Conservation (phyloP, 2,329 filamentous ascomycete species). For the Colletotrichum brevisporum region DNA sequence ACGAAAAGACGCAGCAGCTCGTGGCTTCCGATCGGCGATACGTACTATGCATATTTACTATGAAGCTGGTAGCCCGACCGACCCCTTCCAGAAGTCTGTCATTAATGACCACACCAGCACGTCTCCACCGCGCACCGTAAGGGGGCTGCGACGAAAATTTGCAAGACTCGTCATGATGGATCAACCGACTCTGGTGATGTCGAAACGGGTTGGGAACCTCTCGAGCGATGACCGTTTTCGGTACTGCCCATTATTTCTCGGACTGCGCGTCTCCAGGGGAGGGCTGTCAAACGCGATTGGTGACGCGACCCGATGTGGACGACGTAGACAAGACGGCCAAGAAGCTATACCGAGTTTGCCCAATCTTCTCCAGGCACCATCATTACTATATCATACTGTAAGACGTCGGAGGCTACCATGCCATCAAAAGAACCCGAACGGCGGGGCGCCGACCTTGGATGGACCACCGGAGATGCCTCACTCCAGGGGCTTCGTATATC, state of each 20-base stretch:
- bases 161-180: conserved; percentile 11
- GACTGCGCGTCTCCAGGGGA: not conserved
- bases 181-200: conserved; percentile 6
- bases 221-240: not conserved
- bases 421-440: conserved; percentile 4
- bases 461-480: not conserved
- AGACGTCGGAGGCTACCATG: not conserved
- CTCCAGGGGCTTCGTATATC: not conserved
- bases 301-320: conserved; percentile 1
- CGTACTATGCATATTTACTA: not conserved
- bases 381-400: conserved; percentile 4
- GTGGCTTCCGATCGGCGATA: not conserved
- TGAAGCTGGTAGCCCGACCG: not conserved
- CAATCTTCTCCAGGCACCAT: not conserved
- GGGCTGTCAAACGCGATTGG: not conserved
- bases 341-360: not conserved
- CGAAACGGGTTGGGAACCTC: not conserved
- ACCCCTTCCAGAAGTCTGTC: conserved; percentile 24
- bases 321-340: not conserved
- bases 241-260: not conserved
- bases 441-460: not conserved
- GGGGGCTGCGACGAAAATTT: conserved; percentile 16
- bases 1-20: conserved; percentile 14
- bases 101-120: conserved; percentile 28
- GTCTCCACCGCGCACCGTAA: conserved; percentile 23